Conservation (phyloP, 1,139 yeast species). For the Candida dubliniensis region DNA sequence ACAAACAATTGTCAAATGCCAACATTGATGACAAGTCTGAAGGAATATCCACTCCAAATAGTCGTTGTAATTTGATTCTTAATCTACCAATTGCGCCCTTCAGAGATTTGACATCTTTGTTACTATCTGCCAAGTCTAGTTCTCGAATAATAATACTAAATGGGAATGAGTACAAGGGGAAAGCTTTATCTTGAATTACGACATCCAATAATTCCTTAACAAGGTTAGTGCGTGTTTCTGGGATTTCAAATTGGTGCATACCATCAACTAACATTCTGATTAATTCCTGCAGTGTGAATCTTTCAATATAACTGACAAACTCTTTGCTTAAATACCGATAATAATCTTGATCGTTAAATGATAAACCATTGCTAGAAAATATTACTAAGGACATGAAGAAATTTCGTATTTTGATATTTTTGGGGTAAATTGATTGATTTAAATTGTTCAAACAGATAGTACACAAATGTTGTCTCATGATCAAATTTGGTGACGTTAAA, state of each 20-base stretch:
- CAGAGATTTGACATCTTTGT: neutral
- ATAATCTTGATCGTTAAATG: constrained; percentile 9
- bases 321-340: constrained; percentile 7
- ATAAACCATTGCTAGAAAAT: neutral
- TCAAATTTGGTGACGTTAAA: constrained; percentile 11
- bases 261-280: constrained; percentile 6
- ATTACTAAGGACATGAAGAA: constrained; percentile 11
- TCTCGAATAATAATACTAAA: constrained; percentile 13
- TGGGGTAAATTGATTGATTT: constrained; percentile 6
- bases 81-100: constrained; percentile 7
- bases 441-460: constrained; percentile 9
- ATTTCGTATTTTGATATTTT: constrained; percentile 11
- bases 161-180: constrained; percentile 21
- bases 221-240: constrained; percentile 1
- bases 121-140: constrained; percentile 1
- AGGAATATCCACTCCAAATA: constrained; percentile 18
- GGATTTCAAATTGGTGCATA: constrained; percentile 7
- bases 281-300: constrained; percentile 3
- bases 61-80: constrained; percentile 9
- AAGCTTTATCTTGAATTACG: constrained; percentile 11
- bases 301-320: constrained; percentile 8
- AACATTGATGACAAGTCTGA: constrained; percentile 15
- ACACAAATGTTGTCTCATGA: constrained; percentile 9
- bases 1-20: constrained; percentile 10
- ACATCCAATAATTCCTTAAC: constrained; percentile 10